Percentiles rank a stretch among this genome's conserved stretches.
phyloP scores from a whole-genome alignment of 257 asterid genomes.

The Marsdenia floribunda region DNA sequence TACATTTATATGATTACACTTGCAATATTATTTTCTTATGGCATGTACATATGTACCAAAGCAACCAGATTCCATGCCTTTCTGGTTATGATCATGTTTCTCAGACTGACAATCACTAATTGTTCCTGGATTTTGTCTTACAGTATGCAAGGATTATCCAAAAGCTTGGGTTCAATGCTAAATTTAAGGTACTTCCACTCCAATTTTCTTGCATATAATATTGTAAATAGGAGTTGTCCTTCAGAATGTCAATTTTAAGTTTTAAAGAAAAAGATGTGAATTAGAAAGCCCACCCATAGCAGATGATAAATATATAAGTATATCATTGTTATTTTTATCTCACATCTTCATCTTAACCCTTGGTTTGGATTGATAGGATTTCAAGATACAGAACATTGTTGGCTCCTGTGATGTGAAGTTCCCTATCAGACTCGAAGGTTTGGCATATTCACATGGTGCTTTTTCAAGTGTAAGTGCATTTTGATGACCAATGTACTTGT shows the following conservation, averaged over 20 bases:
- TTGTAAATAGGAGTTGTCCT: background rate
- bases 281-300: background rate
- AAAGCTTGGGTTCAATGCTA: conserved; percentile 41
- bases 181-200: conserved; percentile 27
- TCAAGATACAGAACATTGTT: conserved; percentile 37
- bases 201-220: background rate
- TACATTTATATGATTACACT: background rate
- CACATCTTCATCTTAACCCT: background rate
- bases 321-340: background rate
- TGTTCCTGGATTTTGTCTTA: conserved; percentile 9
- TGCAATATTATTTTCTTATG: background rate
- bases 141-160: conserved; percentile 44
- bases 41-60: background rate
- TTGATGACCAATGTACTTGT: background rate
- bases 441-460: conserved; percentile 31
- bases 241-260: too few relatives aligned
- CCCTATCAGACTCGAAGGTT: conserved; percentile 35
- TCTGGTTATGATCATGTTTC: background rate
- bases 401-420: conserved; percentile 34
- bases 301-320: background rate
- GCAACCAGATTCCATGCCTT: background rate
- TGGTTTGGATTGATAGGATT: conserved; percentile 21
- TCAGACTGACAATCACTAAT: background rate
- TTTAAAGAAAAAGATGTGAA: background rate
- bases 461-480: conserved; percentile 31